Evolutionary conservation across 2,329 filamentous ascomycete genomes (phyloP).

Genomic region (Sporothrix schenckii): DNA sequence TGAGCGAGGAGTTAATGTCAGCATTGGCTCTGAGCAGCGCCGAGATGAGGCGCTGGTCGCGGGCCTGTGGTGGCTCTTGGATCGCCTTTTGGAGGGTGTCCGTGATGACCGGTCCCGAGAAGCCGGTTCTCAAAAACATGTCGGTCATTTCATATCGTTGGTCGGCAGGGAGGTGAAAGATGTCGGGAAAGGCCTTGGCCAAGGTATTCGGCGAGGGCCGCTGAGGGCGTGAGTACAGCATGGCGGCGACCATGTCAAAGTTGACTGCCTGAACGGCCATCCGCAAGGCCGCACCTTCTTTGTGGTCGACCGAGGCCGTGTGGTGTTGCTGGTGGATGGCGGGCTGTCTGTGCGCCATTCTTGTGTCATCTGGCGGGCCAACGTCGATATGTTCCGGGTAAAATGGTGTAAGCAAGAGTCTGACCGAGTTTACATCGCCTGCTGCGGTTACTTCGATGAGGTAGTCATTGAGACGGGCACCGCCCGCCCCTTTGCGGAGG

Average conservation of each 20-base stretch:
- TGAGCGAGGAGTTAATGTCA: conserved; percentile 58
- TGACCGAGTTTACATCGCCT: conserved; percentile 52
- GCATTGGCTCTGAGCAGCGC: conserved; percentile 57
- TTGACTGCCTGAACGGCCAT: conserved; percentile 54
- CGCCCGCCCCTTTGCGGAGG: conserved; percentile 56
- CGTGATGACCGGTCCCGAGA: conserved; percentile 53
- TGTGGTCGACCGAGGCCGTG: conserved; percentile 57
- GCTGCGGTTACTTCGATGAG: conserved; percentile 55
- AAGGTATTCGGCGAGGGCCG: conserved; percentile 54
- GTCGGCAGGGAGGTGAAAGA: conserved; percentile 47
- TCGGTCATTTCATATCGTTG: conserved; percentile 55
- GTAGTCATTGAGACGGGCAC: conserved; percentile 52
- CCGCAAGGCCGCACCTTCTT: conserved; percentile 55
- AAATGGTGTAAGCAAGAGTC: conserved; percentile 54
- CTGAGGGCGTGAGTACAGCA: conserved; percentile 54
- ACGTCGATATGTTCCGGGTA: conserved; percentile 43
- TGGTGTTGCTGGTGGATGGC: conserved; percentile 47
- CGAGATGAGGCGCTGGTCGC: conserved; percentile 57
- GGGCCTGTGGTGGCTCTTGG: conserved; percentile 50
- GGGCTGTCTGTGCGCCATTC: background rate
- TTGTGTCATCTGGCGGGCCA: background rate
- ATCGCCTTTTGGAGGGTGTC: conserved; percentile 58
- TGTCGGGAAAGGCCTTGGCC: conserved; percentile 53
- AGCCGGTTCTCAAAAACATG: conserved; percentile 53
- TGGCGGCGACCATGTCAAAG: conserved; percentile 49